A percentile compares a stretch with the other conserved stretches of the same genome.
Evolutionary conservation across 257 asterid species (phyloP).

Genomic region (Osmanthus fragrans): DNA sequence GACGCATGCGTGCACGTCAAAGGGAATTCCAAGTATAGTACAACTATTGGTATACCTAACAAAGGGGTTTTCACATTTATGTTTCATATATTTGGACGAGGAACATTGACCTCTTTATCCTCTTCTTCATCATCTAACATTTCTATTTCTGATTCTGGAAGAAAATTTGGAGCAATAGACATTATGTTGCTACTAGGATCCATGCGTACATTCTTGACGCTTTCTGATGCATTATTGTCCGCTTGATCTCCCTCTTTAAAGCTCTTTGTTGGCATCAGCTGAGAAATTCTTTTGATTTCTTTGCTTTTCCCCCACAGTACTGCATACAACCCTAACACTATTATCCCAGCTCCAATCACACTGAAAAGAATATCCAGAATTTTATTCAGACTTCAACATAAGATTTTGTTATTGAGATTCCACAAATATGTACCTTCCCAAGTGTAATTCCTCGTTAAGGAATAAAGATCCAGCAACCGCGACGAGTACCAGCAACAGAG

Average conservation of each 20-base stretch:
- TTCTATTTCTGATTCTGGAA: not conserved
- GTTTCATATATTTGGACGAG: not conserved
- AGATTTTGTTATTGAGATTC: not conserved
- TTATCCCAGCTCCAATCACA: constrained; percentile 32
- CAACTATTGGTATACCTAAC: too few species aligned
- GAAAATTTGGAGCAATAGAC: not conserved
- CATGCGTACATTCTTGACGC: not conserved
- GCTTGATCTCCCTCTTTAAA: not conserved
- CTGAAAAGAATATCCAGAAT: constrained; percentile 15
- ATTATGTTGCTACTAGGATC: not conserved
- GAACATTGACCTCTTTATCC: not conserved
- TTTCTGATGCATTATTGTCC: not conserved
- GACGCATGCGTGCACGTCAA: too few species aligned
- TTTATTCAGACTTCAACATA: not conserved
- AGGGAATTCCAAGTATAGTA: too few species aligned
- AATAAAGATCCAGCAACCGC: constrained; percentile 32
- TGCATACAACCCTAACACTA: constrained; percentile 21
- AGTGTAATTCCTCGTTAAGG: constrained; percentile 28
- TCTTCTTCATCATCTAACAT: not conserved
- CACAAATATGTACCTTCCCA: constrained; percentile 33
- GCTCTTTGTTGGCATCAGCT: not conserved
- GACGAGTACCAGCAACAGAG: constrained; percentile 31
- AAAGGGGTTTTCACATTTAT: too few species aligned
- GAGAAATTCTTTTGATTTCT: constrained; percentile 10
- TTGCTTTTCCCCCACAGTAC: constrained; percentile 27